Conservation (phyloP, 306 rosid genomes). For the Vicia faba region DNA sequence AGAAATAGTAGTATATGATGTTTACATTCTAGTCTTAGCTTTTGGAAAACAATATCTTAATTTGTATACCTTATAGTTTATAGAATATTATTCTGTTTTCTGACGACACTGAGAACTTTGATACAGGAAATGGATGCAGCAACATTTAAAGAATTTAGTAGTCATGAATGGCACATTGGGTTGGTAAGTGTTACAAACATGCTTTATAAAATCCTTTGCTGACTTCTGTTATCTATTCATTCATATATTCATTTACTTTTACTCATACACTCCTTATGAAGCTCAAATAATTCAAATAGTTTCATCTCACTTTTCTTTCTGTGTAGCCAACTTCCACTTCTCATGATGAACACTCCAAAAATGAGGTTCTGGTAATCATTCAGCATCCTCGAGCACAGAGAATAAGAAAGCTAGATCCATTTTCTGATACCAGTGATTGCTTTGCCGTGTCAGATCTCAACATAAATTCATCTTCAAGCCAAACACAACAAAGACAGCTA, state of each 20-base stretch:
- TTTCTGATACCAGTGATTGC: constrained; percentile 35
- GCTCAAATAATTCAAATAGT: no score
- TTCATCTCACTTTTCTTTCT: constrained; percentile 10
- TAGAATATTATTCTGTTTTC: constrained; percentile 9
- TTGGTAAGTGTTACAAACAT: constrained; percentile 60
- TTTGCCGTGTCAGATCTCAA: constrained; percentile 33
- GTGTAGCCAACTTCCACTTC: constrained; percentile 67
- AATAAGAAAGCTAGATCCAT: constrained; percentile 34
- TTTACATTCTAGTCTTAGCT: background rate
- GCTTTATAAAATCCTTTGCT: background rate
- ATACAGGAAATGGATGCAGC: constrained; percentile 92
- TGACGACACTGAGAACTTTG: constrained; percentile 29
- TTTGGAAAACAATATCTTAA: constrained; percentile 19
- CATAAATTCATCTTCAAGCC: constrained; percentile 36
- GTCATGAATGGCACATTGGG: constrained; percentile 86
- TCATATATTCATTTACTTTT: no score
- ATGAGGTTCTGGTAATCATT: constrained; percentile 72
- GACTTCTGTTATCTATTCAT: constrained; percentile 12
- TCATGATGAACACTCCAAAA: constrained; percentile 48
- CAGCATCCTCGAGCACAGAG: constrained; percentile 71
- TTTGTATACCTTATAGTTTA: constrained; percentile 8
- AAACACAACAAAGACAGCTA: constrained; percentile 32
- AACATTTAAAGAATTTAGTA: constrained; percentile 73
- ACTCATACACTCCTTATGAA: no score
- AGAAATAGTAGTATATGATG: no score